Percentiles rank a stretch among this genome's conserved stretches.
These are phyloP conservation scores for Urtica urens DNA, from an alignment of 306 rosid genomes.

Conservation along the genomic window DNA sequence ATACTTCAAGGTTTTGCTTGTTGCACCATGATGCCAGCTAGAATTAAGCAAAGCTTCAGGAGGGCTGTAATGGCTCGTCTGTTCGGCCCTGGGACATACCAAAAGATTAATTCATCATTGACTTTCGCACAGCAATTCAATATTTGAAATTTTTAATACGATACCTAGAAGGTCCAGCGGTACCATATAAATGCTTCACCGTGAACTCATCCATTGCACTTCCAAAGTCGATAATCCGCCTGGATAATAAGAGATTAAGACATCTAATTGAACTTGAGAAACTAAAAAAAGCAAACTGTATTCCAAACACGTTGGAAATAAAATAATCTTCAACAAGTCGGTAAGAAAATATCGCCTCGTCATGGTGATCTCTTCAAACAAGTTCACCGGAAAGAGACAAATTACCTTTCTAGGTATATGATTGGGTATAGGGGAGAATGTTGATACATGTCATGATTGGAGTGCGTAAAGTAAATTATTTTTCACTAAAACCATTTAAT, in stretches of 20 bases:
- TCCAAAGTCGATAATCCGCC: slow-evolving; percentile 80
- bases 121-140: not conserved
- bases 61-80: slow-evolving; percentile 75
- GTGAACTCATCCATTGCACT: slow-evolving; percentile 86
- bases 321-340: not conserved
- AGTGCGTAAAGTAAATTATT: too few species aligned
- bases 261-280: not conserved
- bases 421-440: too few species aligned
- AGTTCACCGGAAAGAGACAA: too few species aligned
- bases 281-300: not conserved
- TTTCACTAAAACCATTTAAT: too few species aligned
- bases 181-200: slow-evolving; percentile 72
- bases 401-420: too few species aligned
- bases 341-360: too few species aligned
- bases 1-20: slow-evolving; percentile 66
- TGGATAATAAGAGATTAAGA: slow-evolving; percentile 4
- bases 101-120: slow-evolving; percentile 12
- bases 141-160: slow-evolving; percentile 8
- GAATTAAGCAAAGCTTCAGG: slow-evolving; percentile 86
- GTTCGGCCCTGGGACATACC: slow-evolving; percentile 61
- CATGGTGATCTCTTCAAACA: too few species aligned
- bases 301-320: not conserved
- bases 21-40: slow-evolving; percentile 66
- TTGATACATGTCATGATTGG: too few species aligned
- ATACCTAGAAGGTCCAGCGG: slow-evolving; percentile 85